Base-by-base conservation (phyloP, 768 basidiomycete species). In the Arthromyces matolae region DNA sequence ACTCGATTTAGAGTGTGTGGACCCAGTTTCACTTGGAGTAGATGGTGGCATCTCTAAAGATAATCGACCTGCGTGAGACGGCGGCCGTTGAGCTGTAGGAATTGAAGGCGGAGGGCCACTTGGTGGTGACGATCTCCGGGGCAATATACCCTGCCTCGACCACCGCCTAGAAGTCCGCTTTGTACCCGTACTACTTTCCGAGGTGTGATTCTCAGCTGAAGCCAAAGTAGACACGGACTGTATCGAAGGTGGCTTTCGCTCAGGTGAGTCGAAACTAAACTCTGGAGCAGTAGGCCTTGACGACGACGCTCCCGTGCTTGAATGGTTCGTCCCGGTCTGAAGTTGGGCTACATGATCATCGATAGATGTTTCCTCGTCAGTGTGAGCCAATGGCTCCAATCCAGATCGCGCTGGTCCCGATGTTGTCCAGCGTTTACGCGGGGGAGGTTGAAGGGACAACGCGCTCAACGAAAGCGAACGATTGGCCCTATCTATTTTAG, bases 91-190 rank as follows among this genome's bases (percentile, higher is more conserved):
- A 47, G 48, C 59, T 50, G 43, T 52, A 28, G 66, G 79, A 20
- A 75, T 61, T 13, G 76, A 73, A 4, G 82, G 80, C 23, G 79
- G 73, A 13, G 84, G 81, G 5, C 80, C 84, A 22, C 67, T 73
- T 2, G 84, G 82, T 8, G 83, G 83, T 4, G 77, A 77, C 40
- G 72, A 60, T 38, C 75, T 72, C 18, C 76, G 72, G 8, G 83
- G 83, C 52, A 69, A 60, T 22, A 58, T 58, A 12, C 72, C 71
- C 52, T 77, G 79, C 42, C 77, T 70, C 29, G 81, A 82, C 80
- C 81, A 81, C 42, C 80, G 68, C 25, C 61, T 59, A 22, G 62
- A 63, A 23, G 50, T 61, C 14, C 56, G 64, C 52, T 68, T 68
- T 27, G 64, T 65, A 45, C 70, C 71, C 8, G 64, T 60, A 51